Evolutionary conservation across 257 asterid genomes (phyloP).

Genomic region (Solanum rostratum): DNA sequence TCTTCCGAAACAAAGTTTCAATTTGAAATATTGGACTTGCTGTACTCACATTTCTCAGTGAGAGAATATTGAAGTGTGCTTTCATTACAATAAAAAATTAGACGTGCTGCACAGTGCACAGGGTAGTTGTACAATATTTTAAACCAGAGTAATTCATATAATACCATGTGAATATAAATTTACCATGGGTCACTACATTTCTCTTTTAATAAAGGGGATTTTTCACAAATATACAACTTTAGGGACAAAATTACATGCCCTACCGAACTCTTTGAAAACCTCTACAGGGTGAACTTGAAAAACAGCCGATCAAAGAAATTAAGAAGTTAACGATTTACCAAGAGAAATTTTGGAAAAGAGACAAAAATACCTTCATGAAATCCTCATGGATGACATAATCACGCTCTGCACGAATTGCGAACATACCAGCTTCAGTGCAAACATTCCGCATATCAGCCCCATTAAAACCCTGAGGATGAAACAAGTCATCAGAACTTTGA

Average conservation of each 20-base stretch:
- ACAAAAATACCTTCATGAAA: constrained; percentile 69
- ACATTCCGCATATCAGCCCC: constrained; percentile 97
- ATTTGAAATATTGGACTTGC: not conserved
- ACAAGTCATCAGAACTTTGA: not conserved
- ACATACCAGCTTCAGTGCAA: constrained; percentile 96
- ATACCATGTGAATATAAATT: not conserved
- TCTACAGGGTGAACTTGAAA: not conserved
- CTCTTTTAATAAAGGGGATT: not conserved
- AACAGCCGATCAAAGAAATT: not conserved
- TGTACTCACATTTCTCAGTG: not conserved
- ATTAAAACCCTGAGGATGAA: constrained; percentile 60
- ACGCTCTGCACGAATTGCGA: constrained; percentile 91
- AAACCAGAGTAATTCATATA: not conserved
- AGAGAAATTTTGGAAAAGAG: not conserved
- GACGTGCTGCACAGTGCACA: not conserved
- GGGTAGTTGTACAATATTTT: not conserved
- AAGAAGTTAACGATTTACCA: not conserved
- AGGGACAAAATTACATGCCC: too few species aligned
- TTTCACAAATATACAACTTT: too few species aligned
- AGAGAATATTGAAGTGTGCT: not conserved
- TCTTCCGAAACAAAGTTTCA: not conserved
- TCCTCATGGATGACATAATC: constrained; percentile 98
- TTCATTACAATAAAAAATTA: not conserved
- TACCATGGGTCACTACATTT: not conserved
- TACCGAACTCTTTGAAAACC: too few species aligned